Evolutionary conservation across 345 rosid genomes (phyloP), one percentile per base, ranked within the genome.

Genomic region (Rubroshorea leprosula): DNA sequence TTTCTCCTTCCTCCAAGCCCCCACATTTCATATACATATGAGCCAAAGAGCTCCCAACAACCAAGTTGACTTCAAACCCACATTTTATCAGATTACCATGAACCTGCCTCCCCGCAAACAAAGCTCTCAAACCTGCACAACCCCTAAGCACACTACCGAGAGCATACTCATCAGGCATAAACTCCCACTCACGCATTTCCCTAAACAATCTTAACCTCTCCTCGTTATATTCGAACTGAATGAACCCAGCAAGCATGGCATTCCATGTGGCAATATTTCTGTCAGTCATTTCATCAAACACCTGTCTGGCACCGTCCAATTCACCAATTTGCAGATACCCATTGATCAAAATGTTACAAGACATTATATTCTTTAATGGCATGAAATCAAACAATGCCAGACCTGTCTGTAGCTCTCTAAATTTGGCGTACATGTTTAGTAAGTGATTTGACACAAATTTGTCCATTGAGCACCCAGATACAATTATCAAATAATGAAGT

Each of bases 1-100:
- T 54, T 58, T 84, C 85, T 1, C 96, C 96, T 61, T 82, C 87
- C 60, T 48, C 50, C 68, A 87, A 74, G 23, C 60, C 61, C 38
- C 85, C 82, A 71, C 74, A 60, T 60, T 74, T 82, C 91, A 87
- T 87, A 48, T 87, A 82, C 87, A 84, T 84, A 62, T 84, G 91
- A 65, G 89, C 86, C 64, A 87, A 64, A 7, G 95, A 87, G 51
- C 72, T 84, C 5, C 68, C 78, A 61, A 78, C 89, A 43, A 82
- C 73, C 65, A 79, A 63, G 71, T 82, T 52, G 51, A 72, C 61
- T 58, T 65, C 79, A 57, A 78, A 60, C 47, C 89, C 95, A 38
- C 59, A 72, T 68, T 80, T 87, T 25, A 74, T 57, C 46, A 58
- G 60, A 45, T 64, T 82, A 47, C 74, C 64, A 72, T 80, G 95